phyloP scores from a whole-genome alignment of 2,329 filamentous ascomycete species.

The Kalaharituber pfeilii region DNA sequence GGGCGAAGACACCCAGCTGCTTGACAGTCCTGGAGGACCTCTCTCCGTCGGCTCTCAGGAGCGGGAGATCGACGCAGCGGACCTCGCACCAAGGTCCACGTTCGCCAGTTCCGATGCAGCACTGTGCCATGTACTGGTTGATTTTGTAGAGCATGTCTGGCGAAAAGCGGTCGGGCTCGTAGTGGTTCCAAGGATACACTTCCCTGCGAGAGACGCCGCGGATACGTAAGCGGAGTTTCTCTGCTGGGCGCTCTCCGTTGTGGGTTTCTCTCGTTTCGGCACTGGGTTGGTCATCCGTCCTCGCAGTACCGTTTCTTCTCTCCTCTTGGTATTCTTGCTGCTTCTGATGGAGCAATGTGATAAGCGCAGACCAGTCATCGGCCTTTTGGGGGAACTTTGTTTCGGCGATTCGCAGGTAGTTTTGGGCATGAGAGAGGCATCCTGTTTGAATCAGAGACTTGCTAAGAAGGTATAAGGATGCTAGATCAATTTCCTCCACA shows the following conservation, averaged over 20 bases:
- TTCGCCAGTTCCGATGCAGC: slow-evolving; percentile 41
- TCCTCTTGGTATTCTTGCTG: too few relatives aligned
- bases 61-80: slow-evolving; percentile 54
- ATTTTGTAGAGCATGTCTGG: slow-evolving; percentile 51
- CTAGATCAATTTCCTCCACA: background rate
- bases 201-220: slow-evolving; percentile 29
- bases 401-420: background rate
- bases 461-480: background rate
- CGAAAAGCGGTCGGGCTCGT: slow-evolving; percentile 54
- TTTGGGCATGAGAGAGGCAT: background rate
- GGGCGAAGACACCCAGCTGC: slow-evolving; percentile 83
- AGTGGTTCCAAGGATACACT: slow-evolving; percentile 51
- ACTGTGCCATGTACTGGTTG: slow-evolving; percentile 49
- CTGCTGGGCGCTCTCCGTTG: background rate
- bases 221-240: background rate
- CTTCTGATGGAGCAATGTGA: too few relatives aligned
- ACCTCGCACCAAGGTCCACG: slow-evolving; percentile 36
- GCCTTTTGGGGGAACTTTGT: background rate
- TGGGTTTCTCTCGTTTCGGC: background rate
- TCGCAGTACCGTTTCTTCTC: background rate
- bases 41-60: slow-evolving; percentile 34
- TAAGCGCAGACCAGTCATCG: background rate
- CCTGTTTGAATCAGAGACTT: background rate
- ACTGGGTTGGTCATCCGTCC: background rate
- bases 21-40: slow-evolving; percentile 24